Base-by-base conservation (phyloP, 345 rosid species). In the Lumnitzera racemosa region DNA sequence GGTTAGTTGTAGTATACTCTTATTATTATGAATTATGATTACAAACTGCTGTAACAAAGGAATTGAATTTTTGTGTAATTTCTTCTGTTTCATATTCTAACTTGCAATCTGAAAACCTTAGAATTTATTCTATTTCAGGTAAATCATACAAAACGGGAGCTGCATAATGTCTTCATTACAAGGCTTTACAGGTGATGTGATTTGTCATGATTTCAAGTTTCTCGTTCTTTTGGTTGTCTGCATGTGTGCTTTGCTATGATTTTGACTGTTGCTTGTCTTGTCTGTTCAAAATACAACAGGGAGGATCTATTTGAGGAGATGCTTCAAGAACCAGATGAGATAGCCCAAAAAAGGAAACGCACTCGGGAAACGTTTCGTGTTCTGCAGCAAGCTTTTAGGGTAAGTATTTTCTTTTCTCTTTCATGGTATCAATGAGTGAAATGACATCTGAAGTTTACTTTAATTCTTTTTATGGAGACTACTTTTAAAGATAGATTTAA, bases 291-390 rank as follows among this genome's bases (percentile, higher is more conserved):
- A 31, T 66, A 41, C 61, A 73, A 65, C 84, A 90, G 99, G 62
- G 99, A 95, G 64, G 90, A 88, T 78, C 79, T 95, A 66, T 95
- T 95, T 62, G 98, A 95, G 75, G 98, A 95, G 82, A 86, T 95
- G 96, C 68, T 95, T 71, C 99, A 90, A 83, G 99, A 95, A 74
- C 91, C 98, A 61, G 94, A 82, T 20, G 99, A 88, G 78, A 70
- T 95, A 64, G 95, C 98, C 25, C 58, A 52, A 49, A 90, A 81
- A 76, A 83, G 99, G 79, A 95, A 88, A 70, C 90, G 78, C 51
- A 88, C 94, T 3, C 80, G 89, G 64, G 98, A 90, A 67, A 80
- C 85, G 53, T 94, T 95, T 60, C 74, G 87, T 48, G 83, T 85
- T 61, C 98, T 95, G 59, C 96, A 87, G 66, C 99, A 88, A 68